phyloP scores from a whole-genome alignment of 441 rosid species.

The Daphne laureola region DNA sequence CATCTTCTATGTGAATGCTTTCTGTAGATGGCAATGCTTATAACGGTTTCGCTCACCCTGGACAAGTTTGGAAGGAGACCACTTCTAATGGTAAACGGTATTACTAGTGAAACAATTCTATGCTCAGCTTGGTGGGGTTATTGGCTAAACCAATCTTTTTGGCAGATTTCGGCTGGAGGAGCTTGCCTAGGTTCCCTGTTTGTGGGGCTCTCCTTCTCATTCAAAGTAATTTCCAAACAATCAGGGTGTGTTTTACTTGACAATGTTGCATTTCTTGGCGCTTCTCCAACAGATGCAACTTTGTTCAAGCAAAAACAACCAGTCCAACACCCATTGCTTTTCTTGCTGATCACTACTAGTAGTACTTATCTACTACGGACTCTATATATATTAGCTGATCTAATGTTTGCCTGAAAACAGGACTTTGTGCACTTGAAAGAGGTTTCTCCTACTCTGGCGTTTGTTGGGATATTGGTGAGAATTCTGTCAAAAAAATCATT shows the following conservation, averaged over 20 bases:
- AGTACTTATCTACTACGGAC: too few species aligned
- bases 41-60: constrained; percentile 24
- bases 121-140: not conserved
- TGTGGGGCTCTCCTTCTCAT: constrained; percentile 25
- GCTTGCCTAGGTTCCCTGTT: constrained; percentile 21
- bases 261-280: too few species aligned
- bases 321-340: not conserved
- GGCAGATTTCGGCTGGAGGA: constrained; percentile 36
- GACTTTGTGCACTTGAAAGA: constrained; percentile 12
- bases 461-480: constrained; percentile 33
- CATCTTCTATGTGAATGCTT: not conserved
- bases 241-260: not conserved
- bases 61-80: constrained; percentile 45
- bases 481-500: not conserved
- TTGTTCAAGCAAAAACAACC: too few species aligned
- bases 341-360: not conserved
- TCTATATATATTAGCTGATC: too few species aligned
- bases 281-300: too few species aligned
- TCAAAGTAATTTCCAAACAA: not conserved
- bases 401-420: too few species aligned
- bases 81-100: constrained; percentile 33
- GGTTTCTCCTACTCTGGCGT: constrained; percentile 32
- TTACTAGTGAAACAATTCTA: not conserved
- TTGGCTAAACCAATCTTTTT: not conserved
- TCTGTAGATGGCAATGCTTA: constrained; percentile 31